phyloP scores from a whole-genome alignment of 768 basidiomycete genomes.

The Psilocybe sp. region DNA sequence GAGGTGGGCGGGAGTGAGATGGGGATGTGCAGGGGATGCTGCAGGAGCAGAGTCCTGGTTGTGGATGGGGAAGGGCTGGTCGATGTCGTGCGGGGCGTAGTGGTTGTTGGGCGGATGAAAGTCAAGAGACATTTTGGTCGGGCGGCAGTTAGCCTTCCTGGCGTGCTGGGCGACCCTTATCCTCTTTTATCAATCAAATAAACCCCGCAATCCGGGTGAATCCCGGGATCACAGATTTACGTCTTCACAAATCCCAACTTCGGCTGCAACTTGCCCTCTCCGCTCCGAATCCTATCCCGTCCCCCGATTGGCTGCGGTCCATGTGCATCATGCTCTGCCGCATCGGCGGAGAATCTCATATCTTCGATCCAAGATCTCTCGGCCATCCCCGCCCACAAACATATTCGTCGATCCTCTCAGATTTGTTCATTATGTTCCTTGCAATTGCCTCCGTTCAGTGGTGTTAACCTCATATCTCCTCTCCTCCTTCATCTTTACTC shows the following conservation, averaged over 20 bases:
- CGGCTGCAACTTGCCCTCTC: conserved; percentile 32
- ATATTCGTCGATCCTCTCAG: background rate
- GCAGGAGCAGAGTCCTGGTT: conserved; percentile 32
- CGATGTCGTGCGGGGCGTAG: conserved; percentile 56
- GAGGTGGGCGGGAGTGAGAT: conserved; percentile 10
- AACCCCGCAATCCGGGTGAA: conserved; percentile 29
- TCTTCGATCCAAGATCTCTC: conserved; percentile 11
- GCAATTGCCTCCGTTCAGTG: too few species aligned
- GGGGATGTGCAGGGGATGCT: conserved; percentile 32
- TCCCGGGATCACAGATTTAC: conserved; percentile 27
- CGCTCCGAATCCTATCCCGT: conserved; percentile 42
- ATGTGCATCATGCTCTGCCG: conserved; percentile 38
- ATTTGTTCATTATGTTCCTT: too few species aligned
- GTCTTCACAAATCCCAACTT: conserved; percentile 16
- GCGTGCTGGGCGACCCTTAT: conserved; percentile 25
- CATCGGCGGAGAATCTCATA: conserved; percentile 40
- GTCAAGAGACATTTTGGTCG: conserved; percentile 53
- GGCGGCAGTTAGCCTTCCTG: conserved; percentile 35
- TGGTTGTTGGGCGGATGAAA: conserved; percentile 40
- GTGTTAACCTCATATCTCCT: too few species aligned
- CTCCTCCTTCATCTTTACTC: too few species aligned
- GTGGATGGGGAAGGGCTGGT: conserved; percentile 49
- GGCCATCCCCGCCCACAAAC: conserved; percentile 4
- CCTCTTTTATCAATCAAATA: conserved; percentile 21
- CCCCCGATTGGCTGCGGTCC: conserved; percentile 48